phyloP scores from a whole-genome alignment of 306 rosid genomes.

The Leucaena leucocephala region DNA sequence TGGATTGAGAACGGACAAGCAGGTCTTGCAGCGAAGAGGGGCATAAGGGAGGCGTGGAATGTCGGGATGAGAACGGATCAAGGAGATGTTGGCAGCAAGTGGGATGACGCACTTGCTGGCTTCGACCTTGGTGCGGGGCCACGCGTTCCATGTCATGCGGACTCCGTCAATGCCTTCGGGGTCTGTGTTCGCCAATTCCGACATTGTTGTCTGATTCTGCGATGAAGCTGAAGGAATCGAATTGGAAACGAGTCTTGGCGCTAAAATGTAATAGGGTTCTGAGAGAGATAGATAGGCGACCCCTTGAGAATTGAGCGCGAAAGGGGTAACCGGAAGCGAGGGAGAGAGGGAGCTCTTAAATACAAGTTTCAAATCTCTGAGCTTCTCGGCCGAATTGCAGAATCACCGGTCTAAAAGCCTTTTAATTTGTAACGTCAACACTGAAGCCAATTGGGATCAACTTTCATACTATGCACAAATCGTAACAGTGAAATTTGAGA shows the following conservation, averaged over 20 bases:
- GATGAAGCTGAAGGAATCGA: background rate
- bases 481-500: background rate
- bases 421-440: background rate
- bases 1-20: constrained; percentile 78
- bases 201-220: constrained; percentile 43
- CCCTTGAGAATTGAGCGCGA: constrained; percentile 51
- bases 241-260: background rate
- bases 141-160: constrained; percentile 93
- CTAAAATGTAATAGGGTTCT: background rate
- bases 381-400: background rate
- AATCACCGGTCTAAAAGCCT: background rate
- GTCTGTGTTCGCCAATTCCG: constrained; percentile 89
- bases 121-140: constrained; percentile 95
- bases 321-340: constrained; percentile 56
- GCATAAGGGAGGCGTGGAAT: constrained; percentile 82
- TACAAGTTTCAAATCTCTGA: background rate
- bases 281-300: constrained; percentile 36
- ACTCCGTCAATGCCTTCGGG: constrained; percentile 95
- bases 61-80: constrained; percentile 82
- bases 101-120: constrained; percentile 95
- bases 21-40: constrained; percentile 92
- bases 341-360: background rate
- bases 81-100: constrained; percentile 76
- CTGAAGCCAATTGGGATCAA: background rate
- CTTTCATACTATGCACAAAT: background rate